These are phyloP conservation scores for Phytophthora rubi DNA, from an alignment of 352 stramenopile species.

Conservation along the genomic window DNA sequence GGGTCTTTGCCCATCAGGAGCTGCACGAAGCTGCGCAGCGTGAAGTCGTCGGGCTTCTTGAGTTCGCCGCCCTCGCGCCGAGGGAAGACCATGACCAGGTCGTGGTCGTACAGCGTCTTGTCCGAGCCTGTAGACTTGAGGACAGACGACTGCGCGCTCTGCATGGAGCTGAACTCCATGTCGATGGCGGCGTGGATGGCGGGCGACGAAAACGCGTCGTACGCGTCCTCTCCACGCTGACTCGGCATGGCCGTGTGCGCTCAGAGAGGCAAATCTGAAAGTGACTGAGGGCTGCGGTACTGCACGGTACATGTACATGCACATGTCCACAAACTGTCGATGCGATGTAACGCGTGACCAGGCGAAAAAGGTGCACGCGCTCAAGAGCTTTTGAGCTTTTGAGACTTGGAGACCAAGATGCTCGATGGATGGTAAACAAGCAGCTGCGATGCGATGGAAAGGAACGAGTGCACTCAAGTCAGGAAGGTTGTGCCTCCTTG, in stretches of 20 bases:
- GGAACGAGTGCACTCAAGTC: no score
- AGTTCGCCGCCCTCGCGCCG: conserved; percentile 63
- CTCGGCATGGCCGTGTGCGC: background rate
- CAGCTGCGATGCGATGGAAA: conserved; percentile 2
- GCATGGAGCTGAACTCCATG: conserved; percentile 57
- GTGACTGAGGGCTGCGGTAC: conserved; percentile 7
- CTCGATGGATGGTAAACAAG: conserved; percentile 15
- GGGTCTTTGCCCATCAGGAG: conserved; percentile 75
- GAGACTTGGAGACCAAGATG: background rate
- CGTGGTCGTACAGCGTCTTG: conserved; percentile 74
- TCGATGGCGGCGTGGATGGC: conserved; percentile 37
- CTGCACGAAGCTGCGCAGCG: conserved; percentile 62
- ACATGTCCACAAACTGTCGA: no score
- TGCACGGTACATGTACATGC: no score
- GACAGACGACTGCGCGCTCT: conserved; percentile 31
- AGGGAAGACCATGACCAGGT: conserved; percentile 86
- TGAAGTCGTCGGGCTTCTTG: conserved; percentile 75
- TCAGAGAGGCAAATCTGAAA: conserved; percentile 27
- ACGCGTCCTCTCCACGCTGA: conserved; percentile 18
- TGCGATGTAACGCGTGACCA: background rate
- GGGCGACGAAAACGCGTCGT: conserved; percentile 51
- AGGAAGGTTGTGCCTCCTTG: no score
- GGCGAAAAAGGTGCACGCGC: conserved; percentile 28
- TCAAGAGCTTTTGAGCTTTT: conserved; percentile 2
- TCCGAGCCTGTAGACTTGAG: conserved; percentile 20